Percentiles rank a stretch among this genome's conserved stretches.
Conservation (phyloP, 352 stramenopile genomes). For the Phytophthora quininea region DNA sequence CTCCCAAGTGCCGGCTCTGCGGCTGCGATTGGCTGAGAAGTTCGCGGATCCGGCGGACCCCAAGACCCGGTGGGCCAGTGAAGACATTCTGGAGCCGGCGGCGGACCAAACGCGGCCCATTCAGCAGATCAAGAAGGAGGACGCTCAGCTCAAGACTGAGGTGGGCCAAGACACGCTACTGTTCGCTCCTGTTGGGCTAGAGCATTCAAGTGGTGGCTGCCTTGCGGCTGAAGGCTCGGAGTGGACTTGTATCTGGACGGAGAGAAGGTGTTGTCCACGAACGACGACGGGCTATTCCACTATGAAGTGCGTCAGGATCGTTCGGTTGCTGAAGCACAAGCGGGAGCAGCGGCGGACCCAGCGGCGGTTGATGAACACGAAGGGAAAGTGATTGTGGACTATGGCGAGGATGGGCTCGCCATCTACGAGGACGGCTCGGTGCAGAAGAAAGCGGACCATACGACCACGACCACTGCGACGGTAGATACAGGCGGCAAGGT, state of each 20-base stretch:
- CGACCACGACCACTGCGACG: constrained; percentile 15
- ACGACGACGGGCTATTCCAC: constrained; percentile 72
- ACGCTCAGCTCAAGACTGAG: constrained; percentile 40
- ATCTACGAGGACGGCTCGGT: constrained; percentile 96
- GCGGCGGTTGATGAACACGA: constrained; percentile 72
- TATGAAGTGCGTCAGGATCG: constrained; percentile 85
- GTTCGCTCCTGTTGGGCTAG: constrained; percentile 34
- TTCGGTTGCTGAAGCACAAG: constrained; percentile 23
- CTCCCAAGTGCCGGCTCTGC: constrained; percentile 52
- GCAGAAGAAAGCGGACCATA: constrained; percentile 62
- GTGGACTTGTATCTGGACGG: constrained; percentile 73
- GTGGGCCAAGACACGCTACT: constrained; percentile 40
- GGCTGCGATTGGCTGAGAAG: constrained; percentile 62
- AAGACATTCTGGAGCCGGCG: constrained; percentile 46
- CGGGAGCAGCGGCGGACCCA: constrained; percentile 34
- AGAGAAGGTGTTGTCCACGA: constrained; percentile 69
- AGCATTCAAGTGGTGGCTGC: constrained; percentile 48
- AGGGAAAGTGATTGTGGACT: constrained; percentile 95
- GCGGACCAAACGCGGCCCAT: constrained; percentile 44
- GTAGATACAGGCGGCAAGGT: constrained; percentile 47
- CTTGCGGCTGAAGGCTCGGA: constrained; percentile 40
- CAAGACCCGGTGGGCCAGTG: constrained; percentile 63
- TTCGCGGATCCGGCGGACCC: constrained; percentile 56
- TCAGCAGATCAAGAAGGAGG: constrained; percentile 34
- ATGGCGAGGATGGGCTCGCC: constrained; percentile 97